Conservation (phyloP, 805 yeast genomes). For the Metschnikowia noctiluminum region DNA sequence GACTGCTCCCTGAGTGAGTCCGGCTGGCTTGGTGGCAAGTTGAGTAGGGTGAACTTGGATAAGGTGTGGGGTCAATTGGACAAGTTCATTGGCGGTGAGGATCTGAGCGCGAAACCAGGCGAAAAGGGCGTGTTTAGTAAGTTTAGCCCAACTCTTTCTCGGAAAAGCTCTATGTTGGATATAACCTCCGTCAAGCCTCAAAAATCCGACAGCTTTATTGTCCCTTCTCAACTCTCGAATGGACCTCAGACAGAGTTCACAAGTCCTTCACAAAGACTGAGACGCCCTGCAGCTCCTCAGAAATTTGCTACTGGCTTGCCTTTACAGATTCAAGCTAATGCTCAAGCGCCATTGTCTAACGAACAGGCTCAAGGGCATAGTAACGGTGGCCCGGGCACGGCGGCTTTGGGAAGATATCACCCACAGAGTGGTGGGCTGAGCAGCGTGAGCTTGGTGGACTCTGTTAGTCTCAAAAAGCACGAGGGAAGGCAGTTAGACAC, state of each 20-base stretch:
- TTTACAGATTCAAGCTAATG: neutral
- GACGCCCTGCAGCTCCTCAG: constrained; percentile 1
- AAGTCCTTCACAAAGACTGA: constrained; percentile 11
- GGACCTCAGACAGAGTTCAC: constrained; percentile 10
- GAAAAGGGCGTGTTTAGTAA: constrained; percentile 64
- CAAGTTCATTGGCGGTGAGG: constrained; percentile 87
- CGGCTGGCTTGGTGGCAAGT: constrained; percentile 67
- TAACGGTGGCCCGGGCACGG: neutral
- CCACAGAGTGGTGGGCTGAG: constrained; percentile 10
- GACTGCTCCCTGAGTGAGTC: constrained; percentile 42
- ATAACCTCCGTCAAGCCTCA: constrained; percentile 14
- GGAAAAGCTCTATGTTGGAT: constrained; percentile 45
- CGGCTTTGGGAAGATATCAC: constrained; percentile 6
- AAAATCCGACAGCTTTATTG: constrained; percentile 5
- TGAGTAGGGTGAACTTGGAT: constrained; percentile 64
- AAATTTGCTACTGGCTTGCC: neutral
- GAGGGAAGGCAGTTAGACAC: neutral
- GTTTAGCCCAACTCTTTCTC: constrained; percentile 65
- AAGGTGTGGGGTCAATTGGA: constrained; percentile 87
- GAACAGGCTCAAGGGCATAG: neutral
- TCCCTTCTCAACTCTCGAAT: neutral
- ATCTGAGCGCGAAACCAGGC: constrained; percentile 32
- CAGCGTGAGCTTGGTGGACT: constrained; percentile 10
- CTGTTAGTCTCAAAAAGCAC: neutral
- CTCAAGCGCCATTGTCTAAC: constrained; percentile 4